Base-by-base conservation (phyloP, 78 protist species). In the Diacronema lutheri region DNA sequence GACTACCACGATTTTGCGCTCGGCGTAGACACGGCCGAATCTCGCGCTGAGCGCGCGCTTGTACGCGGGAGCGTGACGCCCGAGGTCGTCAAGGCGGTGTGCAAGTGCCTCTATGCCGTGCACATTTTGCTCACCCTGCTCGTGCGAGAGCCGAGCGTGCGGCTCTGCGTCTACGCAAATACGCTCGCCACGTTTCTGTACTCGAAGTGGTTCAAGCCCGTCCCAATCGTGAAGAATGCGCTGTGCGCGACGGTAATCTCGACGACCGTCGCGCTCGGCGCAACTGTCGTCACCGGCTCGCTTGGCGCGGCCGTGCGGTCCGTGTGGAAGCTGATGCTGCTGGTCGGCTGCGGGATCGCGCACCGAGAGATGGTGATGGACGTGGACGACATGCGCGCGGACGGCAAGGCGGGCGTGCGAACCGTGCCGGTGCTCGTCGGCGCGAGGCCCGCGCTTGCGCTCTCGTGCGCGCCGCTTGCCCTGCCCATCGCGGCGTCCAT, bases 301-400 rank as follows among this genome's bases (percentile, higher is more conserved):
- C 21, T 19, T 11, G 14, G 7, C 14, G 29, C 1, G 0, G 37
- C 23, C 12, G 55, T 69, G 4, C 13, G 13, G 23, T 25, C 55
- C 12, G 76, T 69, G 26, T 69, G 76, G 76, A 50, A 16, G 25
- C 50, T 46, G 55, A 4, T 69, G 29, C n/a, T 16, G 25, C 10
- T 10, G 19, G 50, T 69, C 19, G 76, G 55, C 7, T 10, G 76
- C 2, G 37, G 26, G 5, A 69, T 69, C n/a, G 3, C 4, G 33
- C 76, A 69, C 50, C 76, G 76, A 50, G 76, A 69, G 76, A 38
- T 69, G n/a, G 16, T 69, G 76, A 69, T 69, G 76, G 76, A 69
- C 76, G 37, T 69, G 40, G 26, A 5, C 25, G 76, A 69, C 33
- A 6, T 38, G 55, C 31, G 14, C 4, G 76, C 55, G 13, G 76